Conservation (phyloP, 495 filamentous ascomycete species). For the Lepidopterella palustris region DNA sequence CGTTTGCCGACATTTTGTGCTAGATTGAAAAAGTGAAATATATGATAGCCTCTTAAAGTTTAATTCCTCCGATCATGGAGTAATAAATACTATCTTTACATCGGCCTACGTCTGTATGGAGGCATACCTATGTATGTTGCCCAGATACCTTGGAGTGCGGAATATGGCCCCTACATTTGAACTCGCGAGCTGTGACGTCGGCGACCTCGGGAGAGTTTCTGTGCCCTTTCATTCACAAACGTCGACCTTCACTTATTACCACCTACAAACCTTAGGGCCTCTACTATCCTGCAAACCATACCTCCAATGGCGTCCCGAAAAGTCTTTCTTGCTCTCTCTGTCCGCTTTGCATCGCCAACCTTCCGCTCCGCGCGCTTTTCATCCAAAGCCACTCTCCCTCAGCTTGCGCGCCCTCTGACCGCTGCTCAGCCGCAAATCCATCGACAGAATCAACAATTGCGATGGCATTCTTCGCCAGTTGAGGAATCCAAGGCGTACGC, state of each 20-base stretch:
- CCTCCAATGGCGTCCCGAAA: slow-evolving; percentile 16
- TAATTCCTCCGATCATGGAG: too few species aligned
- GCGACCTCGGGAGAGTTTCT: neutral
- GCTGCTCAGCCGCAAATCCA: neutral
- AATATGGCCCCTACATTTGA: neutral
- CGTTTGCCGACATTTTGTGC: too few species aligned
- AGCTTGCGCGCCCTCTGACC: too few species aligned
- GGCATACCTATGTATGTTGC: too few species aligned
- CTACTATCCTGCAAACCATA: neutral
- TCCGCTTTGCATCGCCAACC: neutral
- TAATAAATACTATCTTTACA: too few species aligned
- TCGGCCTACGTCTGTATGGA: too few species aligned
- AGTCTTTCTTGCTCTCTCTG: slow-evolving; percentile 5
- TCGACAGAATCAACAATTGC: neutral
- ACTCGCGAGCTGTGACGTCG: slow-evolving; percentile 8
- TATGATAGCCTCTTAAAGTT: too few species aligned
- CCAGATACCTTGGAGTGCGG: too few species aligned
- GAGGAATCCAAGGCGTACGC: slow-evolving; percentile 8
- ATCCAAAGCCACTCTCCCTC: too few species aligned
- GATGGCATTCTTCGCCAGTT: slow-evolving; percentile 13
- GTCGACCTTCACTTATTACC: neutral
- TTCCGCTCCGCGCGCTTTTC: neutral
- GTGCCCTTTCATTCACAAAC: neutral
- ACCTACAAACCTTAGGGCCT: neutral
- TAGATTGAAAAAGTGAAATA: too few species aligned